These are phyloP conservation scores for Lophium mytilinum DNA, from an alignment of 495 filamentous ascomycete genomes.

Conservation along the genomic window DNA sequence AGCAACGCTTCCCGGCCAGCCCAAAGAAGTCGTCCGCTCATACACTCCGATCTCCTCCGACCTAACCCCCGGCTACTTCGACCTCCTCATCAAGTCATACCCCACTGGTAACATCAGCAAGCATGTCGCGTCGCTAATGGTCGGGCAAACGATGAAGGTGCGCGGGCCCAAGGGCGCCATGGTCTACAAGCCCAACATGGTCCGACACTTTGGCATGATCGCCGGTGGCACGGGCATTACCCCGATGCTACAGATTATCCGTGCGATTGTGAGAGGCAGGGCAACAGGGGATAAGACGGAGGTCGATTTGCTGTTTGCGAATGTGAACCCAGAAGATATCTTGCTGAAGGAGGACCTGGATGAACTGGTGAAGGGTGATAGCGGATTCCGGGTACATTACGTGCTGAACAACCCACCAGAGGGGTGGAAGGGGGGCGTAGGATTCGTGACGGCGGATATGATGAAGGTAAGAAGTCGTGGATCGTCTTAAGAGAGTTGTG, in stretches of 20 bases:
- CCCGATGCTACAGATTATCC: slow-evolving; percentile 92
- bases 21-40: slow-evolving; percentile 85
- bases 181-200: slow-evolving; percentile 92
- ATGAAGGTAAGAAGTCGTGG: slow-evolving; percentile 60
- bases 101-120: slow-evolving; percentile 92
- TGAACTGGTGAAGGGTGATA: slow-evolving; percentile 63
- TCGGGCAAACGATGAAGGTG: slow-evolving; percentile 84
- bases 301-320: slow-evolving; percentile 92
- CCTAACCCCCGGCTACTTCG: slow-evolving; percentile 86
- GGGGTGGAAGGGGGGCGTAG: slow-evolving; percentile 80
- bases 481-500: not conserved
- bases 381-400: slow-evolving; percentile 77
- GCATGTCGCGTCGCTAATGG: slow-evolving; percentile 70
- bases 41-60: slow-evolving; percentile 96
- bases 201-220: slow-evolving; percentile 92
- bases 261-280: slow-evolving; percentile 79
- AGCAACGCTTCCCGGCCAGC: slow-evolving; percentile 63
- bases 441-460: slow-evolving; percentile 92
- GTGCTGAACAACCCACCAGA: slow-evolving; percentile 94
- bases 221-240: slow-evolving; percentile 97
- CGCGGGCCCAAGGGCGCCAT: slow-evolving; percentile 93
- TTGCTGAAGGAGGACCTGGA: slow-evolving; percentile 87
- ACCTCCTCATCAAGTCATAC: slow-evolving; percentile 96
- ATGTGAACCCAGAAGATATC: slow-evolving; percentile 89
- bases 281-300: slow-evolving; percentile 69